Evolutionary conservation across 768 basidiomycete species (phyloP).

Genomic region (Lentinula sp.): DNA sequence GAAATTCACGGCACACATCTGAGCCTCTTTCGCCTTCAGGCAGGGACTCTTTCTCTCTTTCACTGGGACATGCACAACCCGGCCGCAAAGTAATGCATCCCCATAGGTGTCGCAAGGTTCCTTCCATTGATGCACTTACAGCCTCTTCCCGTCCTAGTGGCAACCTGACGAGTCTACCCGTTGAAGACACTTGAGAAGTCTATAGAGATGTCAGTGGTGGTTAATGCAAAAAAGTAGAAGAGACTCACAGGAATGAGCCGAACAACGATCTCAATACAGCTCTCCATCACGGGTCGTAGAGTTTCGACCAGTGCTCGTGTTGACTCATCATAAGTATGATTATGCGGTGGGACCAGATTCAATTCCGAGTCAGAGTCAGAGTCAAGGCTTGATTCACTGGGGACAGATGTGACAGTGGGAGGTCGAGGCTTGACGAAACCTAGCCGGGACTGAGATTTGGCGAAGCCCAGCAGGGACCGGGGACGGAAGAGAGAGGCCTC

Average conservation of each 20-base stretch:
- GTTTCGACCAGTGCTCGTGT: neutral
- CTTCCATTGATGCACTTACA: neutral
- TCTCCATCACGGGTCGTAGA: constrained; percentile 1
- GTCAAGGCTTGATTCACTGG: neutral
- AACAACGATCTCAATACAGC: constrained; percentile 1
- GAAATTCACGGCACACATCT: constrained; percentile 1
- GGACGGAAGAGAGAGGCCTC: neutral
- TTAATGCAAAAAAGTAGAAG: neutral
- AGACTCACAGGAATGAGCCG: constrained; percentile 1
- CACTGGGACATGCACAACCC: constrained; percentile 1
- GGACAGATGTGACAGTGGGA: neutral
- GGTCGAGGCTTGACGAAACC: neutral
- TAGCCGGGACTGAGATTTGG: neutral
- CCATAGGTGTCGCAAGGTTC: neutral
- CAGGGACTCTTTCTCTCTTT: neutral
- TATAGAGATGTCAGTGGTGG: neutral
- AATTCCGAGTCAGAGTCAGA: neutral
- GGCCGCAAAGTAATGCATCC: constrained; percentile 1
- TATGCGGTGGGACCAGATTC: neutral
- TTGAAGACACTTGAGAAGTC: neutral
- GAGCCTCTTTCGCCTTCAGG: constrained; percentile 1
- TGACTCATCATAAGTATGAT: neutral
- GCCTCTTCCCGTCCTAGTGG: neutral
- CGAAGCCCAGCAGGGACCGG: neutral
- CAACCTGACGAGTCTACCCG: neutral